These are phyloP conservation scores for Przewalskia tangutica DNA, from an alignment of 257 asterid species.

Conservation along the genomic window DNA sequence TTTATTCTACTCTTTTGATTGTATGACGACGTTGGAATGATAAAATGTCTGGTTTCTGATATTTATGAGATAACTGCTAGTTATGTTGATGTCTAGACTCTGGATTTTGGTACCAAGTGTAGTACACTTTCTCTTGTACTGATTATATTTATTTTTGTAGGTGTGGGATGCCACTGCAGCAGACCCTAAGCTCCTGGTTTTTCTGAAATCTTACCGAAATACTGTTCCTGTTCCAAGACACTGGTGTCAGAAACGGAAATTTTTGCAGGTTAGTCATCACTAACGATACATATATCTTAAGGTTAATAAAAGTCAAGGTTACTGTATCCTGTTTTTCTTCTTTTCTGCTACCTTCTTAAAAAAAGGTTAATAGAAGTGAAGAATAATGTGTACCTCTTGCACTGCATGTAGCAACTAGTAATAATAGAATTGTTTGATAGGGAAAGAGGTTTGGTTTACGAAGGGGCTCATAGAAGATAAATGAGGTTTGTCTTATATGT, in stretches of 20 bases:
- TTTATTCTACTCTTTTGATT: background rate
- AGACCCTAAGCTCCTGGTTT: conserved; percentile 90
- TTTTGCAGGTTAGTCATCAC: conserved; percentile 68
- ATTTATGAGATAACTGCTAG: background rate
- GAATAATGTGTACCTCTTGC: conserved; percentile 2
- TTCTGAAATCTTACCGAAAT: conserved; percentile 81
- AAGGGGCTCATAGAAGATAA: conserved; percentile 38
- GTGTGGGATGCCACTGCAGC: conserved; percentile 98
- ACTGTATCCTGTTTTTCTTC: too few relatives aligned
- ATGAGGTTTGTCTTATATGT: conserved; percentile 90
- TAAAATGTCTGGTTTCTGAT: background rate
- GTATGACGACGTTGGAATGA: background rate
- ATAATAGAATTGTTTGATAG: conserved; percentile 21
- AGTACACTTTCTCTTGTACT: background rate
- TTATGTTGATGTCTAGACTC: background rate
- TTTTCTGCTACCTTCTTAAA: too few relatives aligned
- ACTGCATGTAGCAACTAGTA: conserved; percentile 4
- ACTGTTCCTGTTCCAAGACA: conserved; percentile 98
- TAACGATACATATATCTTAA: background rate
- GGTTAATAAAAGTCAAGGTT: background rate
- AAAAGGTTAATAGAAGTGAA: background rate
- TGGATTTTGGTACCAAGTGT: background rate
- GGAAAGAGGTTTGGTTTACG: conserved; percentile 41
- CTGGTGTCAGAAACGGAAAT: conserved; percentile 98
- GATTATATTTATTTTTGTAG: conserved; percentile 13